Base-by-base conservation (phyloP, 2,329 filamentous ascomycete species). In the Fusarium humuli region DNA sequence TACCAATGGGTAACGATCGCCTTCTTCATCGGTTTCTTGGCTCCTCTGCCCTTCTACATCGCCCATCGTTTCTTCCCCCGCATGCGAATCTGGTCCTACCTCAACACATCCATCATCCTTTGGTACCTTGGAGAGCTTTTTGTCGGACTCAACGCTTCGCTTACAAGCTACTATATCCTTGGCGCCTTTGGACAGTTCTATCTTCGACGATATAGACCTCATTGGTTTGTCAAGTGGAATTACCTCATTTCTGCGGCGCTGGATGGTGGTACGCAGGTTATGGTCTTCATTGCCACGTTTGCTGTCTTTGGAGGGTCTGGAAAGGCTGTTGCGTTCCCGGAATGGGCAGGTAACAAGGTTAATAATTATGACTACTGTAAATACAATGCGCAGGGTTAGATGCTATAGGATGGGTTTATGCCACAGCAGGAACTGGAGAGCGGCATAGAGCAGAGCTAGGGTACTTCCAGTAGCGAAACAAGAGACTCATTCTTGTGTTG, bases 271-370 rank as follows among this genome's bases (percentile, higher is more conserved):
- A 82, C 79, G 41, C 78, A 86, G 12, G 75, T 79, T 2, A 82
- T 81, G 2, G 77, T 87, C 5, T 87, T 87, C 46, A 83, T 87
- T 46, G 76, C 87, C 13, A 86, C 85, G 0, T 88, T 87, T 74
- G 84, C 86, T 3, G 85, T 88, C 0, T 87, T 87, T 58, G 86
- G 86, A 1, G 85, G 83, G 3, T 83, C 83, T 25, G 83, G 83
- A 3, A 61, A 69, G 2, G 70, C 81, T 0, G 72, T 78, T 7
- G 76, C 83, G 0, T 87, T 87, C 67, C 85, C 86, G 0, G 73
- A 69, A 1, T 88, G 86, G 86, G 87, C 85, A 81, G 86, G 86
- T 0, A 87, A 87, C 44, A 86, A 85, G 41, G 5, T 59, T 0
- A 4, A 65, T 1, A 65, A 65, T 14, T 65, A 4, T 25, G 63